These are phyloP conservation scores for Cicer judaicum DNA, from an alignment of 306 rosid species.

Conservation along the genomic window DNA sequence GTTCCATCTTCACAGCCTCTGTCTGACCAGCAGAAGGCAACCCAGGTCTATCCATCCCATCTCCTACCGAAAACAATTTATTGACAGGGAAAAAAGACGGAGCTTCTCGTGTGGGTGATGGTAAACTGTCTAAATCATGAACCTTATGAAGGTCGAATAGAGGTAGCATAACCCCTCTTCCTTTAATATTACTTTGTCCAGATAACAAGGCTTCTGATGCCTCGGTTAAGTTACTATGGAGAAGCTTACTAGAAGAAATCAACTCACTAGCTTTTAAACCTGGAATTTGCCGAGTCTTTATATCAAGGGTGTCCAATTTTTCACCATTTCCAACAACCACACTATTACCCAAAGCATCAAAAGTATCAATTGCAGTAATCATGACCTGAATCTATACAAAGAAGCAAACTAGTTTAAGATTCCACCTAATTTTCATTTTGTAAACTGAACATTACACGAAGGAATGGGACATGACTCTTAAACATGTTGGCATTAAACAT, in stretches of 20 bases:
- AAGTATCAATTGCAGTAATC: constrained; percentile 52
- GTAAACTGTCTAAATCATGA: constrained; percentile 93
- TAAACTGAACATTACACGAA: constrained; percentile 6
- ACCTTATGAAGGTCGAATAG: constrained; percentile 94
- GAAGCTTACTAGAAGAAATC: constrained; percentile 53
- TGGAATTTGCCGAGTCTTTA: constrained; percentile 41
- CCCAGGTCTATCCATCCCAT: constrained; percentile 50
- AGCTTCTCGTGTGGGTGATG: constrained; percentile 89
- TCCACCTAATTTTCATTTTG: constrained; percentile 37
- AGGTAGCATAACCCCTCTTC: constrained; percentile 76
- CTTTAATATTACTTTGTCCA: constrained; percentile 61
- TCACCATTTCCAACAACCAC: constrained; percentile 44
- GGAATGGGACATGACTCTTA: constrained; percentile 15
- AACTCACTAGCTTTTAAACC: constrained; percentile 44
- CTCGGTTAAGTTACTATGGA: constrained; percentile 33
- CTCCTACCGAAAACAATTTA: constrained; percentile 51
- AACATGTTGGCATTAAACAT: constrained; percentile 38
- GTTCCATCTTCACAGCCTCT: constrained; percentile 52
- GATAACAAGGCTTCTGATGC: constrained; percentile 49
- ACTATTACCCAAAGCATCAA: constrained; percentile 34
- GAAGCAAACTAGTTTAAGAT: constrained; percentile 45
- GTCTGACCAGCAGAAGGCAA: constrained; percentile 47
- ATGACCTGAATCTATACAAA: constrained; percentile 66
- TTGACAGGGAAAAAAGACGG: constrained; percentile 58
- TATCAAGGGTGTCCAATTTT: constrained; percentile 45